Percentiles rank a stretch among this genome's conserved stretches.
Conservation (phyloP, 805 yeast species). For the Kuraishia ogatae region DNA sequence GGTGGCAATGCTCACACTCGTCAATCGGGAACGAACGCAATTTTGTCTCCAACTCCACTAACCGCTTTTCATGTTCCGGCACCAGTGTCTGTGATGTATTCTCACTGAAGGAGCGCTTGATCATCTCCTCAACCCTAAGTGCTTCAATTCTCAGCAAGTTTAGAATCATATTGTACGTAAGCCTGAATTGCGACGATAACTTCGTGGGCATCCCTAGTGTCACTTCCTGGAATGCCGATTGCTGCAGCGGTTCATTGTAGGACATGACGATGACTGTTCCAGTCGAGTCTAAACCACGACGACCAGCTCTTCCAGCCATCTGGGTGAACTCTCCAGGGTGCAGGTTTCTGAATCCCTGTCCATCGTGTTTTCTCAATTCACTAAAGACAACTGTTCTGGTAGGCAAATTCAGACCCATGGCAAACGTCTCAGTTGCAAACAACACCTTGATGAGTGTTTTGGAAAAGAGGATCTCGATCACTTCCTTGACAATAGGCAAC, state of each 20-base stretch:
- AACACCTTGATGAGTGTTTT: constrained; percentile 79
- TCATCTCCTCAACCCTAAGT: constrained; percentile 94
- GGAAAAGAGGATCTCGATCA: constrained; percentile 86
- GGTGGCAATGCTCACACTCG: constrained; percentile 1
- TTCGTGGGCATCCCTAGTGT: constrained; percentile 87
- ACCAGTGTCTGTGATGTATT: constrained; percentile 76
- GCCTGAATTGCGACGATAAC: constrained; percentile 82
- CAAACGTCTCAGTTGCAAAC: constrained; percentile 97
- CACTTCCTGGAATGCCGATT: constrained; percentile 62
- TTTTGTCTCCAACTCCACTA: constrained; percentile 38
- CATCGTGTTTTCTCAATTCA: constrained; percentile 84
- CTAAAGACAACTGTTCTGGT: constrained; percentile 93
- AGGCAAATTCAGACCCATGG: constrained; percentile 96
- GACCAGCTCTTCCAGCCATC: constrained; percentile 98
- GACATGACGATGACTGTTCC: constrained; percentile 96
- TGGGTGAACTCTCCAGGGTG: constrained; percentile 97
- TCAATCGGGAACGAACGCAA: not conserved
- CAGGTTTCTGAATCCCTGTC: constrained; percentile 68
- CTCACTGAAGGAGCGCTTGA: constrained; percentile 90
- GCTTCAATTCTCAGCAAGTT: constrained; percentile 91
- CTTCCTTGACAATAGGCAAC: constrained; percentile 86
- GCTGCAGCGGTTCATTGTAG: constrained; percentile 53
- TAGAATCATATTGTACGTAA: constrained; percentile 93
- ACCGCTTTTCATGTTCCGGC: constrained; percentile 75
- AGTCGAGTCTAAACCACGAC: constrained; percentile 88